Evolutionary conservation across 176 grass and related monocot genomes (phyloP), one percentile per base, ranked within the genome.

Genomic region (Raddia distichophylla): DNA sequence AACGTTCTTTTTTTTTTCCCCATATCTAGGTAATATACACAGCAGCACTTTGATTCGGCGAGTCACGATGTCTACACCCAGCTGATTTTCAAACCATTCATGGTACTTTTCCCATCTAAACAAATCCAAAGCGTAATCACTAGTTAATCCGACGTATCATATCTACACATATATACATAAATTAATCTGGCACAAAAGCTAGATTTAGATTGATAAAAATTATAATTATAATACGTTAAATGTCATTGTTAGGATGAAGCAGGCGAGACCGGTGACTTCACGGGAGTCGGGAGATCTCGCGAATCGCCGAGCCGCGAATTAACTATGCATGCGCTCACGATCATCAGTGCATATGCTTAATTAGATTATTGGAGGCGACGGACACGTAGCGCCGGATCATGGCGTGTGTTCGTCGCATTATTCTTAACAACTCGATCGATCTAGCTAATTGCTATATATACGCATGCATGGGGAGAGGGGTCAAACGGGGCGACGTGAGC

Each of bases 181-280:
- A 27, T 27, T 54, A 64, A 33, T 40, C 37, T 40, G 4, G 11
- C 27, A 1, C 61, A 72, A 6, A 56, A n/a, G 37, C 27, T 40
- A 2, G 15, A 67, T 13, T 17, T 20, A 3, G 44, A 77, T 76
- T 2, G 37, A 40, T 5, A 3, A 5, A 40, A 40, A 40, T 40
- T 33, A 33, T 33, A 62, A 14, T 74, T 51, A 32, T 27, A 60
- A 66, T 73, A 86, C 2, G 58, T 10, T 82, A 82, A 78, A 86
- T 73, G 83, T 90, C 88, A 73, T 73, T 34, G 83, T 90, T 86
- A 45, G 83, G 83, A 86, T 82, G 87, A 82, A 89, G 66, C 83
- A 89, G 78, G 83, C 83, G 78, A 37, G 83, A 89, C 78, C 8
- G 64, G 59, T 82, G 83, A 82, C 43, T 66, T 86, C 83, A 73